These are phyloP conservation scores for Pythium chondricola DNA, from an alignment of 352 stramenopile species.

Conservation along the genomic window DNA sequence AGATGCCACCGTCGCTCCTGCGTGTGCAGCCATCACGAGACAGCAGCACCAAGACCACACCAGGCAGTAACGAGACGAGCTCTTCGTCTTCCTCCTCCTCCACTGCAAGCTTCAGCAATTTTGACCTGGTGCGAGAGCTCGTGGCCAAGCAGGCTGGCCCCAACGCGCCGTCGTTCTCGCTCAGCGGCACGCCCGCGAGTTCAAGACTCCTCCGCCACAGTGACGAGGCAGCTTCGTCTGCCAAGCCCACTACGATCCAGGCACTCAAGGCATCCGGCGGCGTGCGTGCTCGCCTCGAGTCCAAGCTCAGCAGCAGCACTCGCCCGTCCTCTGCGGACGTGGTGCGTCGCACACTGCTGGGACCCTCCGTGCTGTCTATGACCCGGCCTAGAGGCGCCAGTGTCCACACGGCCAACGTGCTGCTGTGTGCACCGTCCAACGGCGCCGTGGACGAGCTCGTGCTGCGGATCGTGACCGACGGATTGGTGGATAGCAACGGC, in stretches of 20 bases:
- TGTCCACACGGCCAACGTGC: constrained; percentile 51
- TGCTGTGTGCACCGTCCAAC: constrained; percentile 88
- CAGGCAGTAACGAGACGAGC: neutral
- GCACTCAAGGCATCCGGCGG: constrained; percentile 46
- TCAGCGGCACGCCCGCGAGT: constrained; percentile 37
- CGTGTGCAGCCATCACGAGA: constrained; percentile 18
- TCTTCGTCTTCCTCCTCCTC: neutral
- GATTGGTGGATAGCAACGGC: constrained; percentile 57
- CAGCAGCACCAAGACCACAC: no score
- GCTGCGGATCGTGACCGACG: constrained; percentile 79
- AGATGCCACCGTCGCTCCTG: constrained; percentile 41
- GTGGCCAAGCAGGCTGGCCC: constrained; percentile 11
- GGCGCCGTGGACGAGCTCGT: constrained; percentile 88
- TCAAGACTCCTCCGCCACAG: constrained; percentile 60
- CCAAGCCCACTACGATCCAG: constrained; percentile 55
- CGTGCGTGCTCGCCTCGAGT: constrained; percentile 58
- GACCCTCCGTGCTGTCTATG: constrained; percentile 20
- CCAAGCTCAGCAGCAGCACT: constrained; percentile 37
- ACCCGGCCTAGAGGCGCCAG: constrained; percentile 13
- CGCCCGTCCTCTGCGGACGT: constrained; percentile 19
- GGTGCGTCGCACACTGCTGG: constrained; percentile 43
- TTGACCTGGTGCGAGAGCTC: constrained; percentile 36
- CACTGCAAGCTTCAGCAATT: constrained; percentile 36
- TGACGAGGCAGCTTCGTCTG: constrained; percentile 6
- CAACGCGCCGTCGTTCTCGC: constrained; percentile 35